A percentile compares a stretch with the other conserved stretches of the same genome.
Evolutionary conservation across 2,329 filamentous ascomycete species (phyloP).

Genomic region (Fusarium sp.): DNA sequence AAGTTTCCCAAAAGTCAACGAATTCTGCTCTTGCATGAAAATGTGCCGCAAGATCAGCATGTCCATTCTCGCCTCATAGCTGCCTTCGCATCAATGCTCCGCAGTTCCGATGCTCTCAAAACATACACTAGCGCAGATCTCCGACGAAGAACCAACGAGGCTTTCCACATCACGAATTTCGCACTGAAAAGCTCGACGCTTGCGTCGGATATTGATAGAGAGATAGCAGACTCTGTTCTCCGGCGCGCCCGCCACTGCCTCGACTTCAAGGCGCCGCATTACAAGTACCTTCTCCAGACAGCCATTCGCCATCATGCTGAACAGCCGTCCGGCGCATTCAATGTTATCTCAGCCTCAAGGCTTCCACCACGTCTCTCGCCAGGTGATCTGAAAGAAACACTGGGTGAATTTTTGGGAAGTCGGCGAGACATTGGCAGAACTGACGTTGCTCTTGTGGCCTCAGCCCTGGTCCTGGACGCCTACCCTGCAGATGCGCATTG

Average conservation of each 20-base stretch:
- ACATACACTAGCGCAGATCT: not conserved
- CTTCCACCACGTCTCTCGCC: not conserved
- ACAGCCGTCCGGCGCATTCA: not conserved
- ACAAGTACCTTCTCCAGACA: not conserved
- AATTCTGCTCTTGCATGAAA: not conserved
- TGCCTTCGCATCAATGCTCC: not conserved
- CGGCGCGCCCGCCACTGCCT: not conserved
- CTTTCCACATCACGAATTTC: not conserved
- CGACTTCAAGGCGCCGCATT: not conserved
- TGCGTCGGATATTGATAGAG: not conserved
- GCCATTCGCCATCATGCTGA: not conserved
- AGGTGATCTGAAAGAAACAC: not conserved
- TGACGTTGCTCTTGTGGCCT: not conserved
- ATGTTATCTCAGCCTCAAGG: not conserved
- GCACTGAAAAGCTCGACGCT: not conserved
- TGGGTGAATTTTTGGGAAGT: not conserved
- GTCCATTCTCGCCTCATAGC: not conserved
- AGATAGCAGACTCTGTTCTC: not conserved
- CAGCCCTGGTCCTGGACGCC: not conserved
- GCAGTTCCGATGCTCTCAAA: not conserved
- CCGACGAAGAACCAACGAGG: not conserved
- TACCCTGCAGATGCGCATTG: not conserved
- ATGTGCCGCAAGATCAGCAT: not conserved
- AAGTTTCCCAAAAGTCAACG: not conserved
- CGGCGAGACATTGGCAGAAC: not conserved